Conservation (phyloP, 2,329 filamentous ascomycete genomes). For the Golovinomyces cichoracearum region DNA sequence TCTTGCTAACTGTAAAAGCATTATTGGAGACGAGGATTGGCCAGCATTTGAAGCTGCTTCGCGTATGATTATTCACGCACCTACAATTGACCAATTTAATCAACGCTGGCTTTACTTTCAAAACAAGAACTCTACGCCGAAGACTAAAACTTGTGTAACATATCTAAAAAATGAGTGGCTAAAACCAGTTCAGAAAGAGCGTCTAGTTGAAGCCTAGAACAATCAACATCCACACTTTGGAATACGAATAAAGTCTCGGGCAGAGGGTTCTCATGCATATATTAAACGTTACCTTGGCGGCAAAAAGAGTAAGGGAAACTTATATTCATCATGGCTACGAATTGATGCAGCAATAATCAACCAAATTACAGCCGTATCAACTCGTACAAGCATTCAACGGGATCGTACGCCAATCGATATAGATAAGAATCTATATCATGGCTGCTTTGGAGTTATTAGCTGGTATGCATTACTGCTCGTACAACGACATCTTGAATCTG, state of each 20-base stretch:
- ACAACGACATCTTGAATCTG: background rate
- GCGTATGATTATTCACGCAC: background rate
- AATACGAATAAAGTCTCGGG: background rate
- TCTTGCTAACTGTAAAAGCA: background rate
- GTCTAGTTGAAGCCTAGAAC: constrained; percentile 1
- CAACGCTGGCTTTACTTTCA: too few relatives aligned
- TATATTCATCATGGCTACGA: background rate
- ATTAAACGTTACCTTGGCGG: background rate
- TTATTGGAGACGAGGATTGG: background rate
- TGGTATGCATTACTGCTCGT: background rate
- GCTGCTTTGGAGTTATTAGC: background rate
- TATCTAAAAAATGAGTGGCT: background rate
- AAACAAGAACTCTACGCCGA: too few relatives aligned
- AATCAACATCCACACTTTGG: background rate
- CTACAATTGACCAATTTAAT: too few relatives aligned
- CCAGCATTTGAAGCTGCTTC: background rate
- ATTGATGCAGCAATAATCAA: constrained; percentile 1
- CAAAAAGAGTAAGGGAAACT: background rate
- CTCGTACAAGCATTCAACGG: background rate
- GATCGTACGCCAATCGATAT: background rate
- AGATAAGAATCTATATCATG: constrained; percentile 1
- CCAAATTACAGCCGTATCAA: constrained; percentile 1
- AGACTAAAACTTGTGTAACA: background rate
- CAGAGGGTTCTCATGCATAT: background rate
- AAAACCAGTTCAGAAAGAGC: background rate